Conservation (phyloP, 805 yeast genomes). For the Ascoidea asiatica region DNA sequence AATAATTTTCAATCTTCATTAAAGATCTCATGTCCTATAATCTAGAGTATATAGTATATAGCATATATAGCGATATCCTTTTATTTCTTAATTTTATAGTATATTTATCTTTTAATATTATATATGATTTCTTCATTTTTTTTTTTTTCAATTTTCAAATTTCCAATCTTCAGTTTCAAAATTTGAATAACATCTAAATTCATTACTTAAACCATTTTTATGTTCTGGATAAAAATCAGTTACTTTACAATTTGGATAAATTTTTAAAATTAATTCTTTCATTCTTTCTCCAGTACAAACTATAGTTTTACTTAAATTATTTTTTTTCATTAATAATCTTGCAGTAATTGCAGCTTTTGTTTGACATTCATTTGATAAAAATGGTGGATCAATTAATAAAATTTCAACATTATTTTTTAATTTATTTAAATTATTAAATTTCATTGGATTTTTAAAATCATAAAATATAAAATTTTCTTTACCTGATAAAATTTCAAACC, state of each 20-base stretch:
- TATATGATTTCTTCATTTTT: no score
- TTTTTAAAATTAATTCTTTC: slow-evolving; percentile 42
- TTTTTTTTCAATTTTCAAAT: no score
- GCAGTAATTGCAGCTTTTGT: slow-evolving; percentile 54
- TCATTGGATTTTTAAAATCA: slow-evolving; percentile 61
- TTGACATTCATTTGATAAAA: slow-evolving; percentile 72
- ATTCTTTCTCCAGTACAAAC: slow-evolving; percentile 87
- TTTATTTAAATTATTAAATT: slow-evolving; percentile 31
- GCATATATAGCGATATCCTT: no score
- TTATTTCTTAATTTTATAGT: no score
- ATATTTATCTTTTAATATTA: no score
- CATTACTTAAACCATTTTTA: slow-evolving; percentile 75
- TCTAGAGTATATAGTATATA: no score
- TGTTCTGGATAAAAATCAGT: slow-evolving; percentile 72
- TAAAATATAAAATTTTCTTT: slow-evolving; percentile 51
- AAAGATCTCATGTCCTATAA: no score
- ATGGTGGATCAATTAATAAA: slow-evolving; percentile 79
- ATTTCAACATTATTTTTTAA: slow-evolving; percentile 55
- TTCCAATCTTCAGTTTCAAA: slow-evolving; percentile 62
- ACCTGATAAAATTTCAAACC: slow-evolving; percentile 68
- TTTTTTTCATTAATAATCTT: slow-evolving; percentile 17
- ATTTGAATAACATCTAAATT: slow-evolving; percentile 74
- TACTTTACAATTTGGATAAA: slow-evolving; percentile 49
- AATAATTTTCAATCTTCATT: no score
- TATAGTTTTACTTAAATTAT: slow-evolving; percentile 36